Conservation (phyloP, 2,329 filamentous ascomycete genomes). For the Fusarium sororula region DNA sequence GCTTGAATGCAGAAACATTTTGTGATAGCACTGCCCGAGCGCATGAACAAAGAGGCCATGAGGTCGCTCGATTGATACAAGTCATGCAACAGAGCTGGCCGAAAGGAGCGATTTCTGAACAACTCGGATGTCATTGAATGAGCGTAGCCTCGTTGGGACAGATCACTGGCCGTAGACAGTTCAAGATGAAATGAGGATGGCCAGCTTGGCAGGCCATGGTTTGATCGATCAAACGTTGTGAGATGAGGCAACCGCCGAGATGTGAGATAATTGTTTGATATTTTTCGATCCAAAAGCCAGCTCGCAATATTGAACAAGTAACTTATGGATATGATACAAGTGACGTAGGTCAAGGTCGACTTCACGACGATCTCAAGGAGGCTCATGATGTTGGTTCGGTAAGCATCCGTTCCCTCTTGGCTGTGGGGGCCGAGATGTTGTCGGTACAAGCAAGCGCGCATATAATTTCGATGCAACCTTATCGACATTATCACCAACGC, state of each 20-base stretch:
- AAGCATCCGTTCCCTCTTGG: background rate
- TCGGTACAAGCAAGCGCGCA: conserved; percentile 21
- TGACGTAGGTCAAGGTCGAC: background rate
- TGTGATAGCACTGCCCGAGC: conserved; percentile 37
- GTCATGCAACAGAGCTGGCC: conserved; percentile 34
- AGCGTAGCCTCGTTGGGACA: background rate
- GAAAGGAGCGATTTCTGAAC: conserved; percentile 19
- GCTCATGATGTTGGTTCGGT: background rate
- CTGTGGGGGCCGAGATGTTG: background rate
- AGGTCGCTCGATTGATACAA: conserved; percentile 37
- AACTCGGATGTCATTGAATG: conserved; percentile 17
- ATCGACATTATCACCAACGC: background rate
- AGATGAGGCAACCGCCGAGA: conserved; percentile 15
- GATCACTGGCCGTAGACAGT: conserved; percentile 14
- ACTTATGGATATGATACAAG: background rate
- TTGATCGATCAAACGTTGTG: conserved; percentile 31
- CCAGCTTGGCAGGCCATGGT: conserved; percentile 15
- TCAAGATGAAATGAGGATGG: conserved; percentile 12
- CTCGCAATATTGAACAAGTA: background rate
- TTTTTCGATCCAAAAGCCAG: background rate
- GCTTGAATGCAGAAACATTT: conserved; percentile 13
- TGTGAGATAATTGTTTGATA: background rate
- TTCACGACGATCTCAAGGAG: background rate
- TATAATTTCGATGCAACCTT: conserved; percentile 3
- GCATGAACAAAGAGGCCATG: conserved; percentile 39